Conservation (phyloP, 2,329 filamentous ascomycete genomes). For the Nannizziopsis barbatae region DNA sequence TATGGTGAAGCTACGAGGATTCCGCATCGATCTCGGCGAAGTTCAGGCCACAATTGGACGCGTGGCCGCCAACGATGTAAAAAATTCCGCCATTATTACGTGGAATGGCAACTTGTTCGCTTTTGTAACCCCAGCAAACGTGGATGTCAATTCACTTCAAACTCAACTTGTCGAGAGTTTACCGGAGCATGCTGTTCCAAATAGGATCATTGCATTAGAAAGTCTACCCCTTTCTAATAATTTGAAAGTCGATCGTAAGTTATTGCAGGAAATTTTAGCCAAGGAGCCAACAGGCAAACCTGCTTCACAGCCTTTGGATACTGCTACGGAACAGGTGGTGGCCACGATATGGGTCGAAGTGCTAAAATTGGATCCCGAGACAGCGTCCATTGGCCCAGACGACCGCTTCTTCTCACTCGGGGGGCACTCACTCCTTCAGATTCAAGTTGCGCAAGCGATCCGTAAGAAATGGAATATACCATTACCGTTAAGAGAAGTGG, state of each 20-base stretch:
- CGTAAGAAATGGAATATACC: slow-evolving; percentile 8
- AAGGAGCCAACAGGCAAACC: background rate
- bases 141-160: slow-evolving; percentile 1
- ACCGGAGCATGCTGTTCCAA: slow-evolving; percentile 2
- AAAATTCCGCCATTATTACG: background rate
- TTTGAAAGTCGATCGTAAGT: background rate
- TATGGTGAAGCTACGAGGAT: slow-evolving; percentile 31
- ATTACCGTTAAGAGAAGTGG: background rate
- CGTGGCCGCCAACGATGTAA: background rate
- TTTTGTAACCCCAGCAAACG: background rate
- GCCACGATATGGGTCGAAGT: background rate
- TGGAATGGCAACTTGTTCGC: slow-evolving; percentile 6
- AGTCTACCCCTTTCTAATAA: background rate
- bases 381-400: background rate
- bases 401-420: slow-evolving; percentile 14
- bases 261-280: background rate
- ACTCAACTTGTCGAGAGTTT: background rate
- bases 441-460: slow-evolving; percentile 12
- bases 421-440: slow-evolving; percentile 15
- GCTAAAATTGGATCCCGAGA: background rate
- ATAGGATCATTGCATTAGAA: background rate
- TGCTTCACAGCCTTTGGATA: background rate
- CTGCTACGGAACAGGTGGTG: slow-evolving; percentile 8
- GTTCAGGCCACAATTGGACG: slow-evolving; percentile 21
- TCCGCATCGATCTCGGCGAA: slow-evolving; percentile 34